These are phyloP conservation scores for Solidago caesia DNA, from an alignment of 129 eudicot species.

Conservation along the genomic window DNA sequence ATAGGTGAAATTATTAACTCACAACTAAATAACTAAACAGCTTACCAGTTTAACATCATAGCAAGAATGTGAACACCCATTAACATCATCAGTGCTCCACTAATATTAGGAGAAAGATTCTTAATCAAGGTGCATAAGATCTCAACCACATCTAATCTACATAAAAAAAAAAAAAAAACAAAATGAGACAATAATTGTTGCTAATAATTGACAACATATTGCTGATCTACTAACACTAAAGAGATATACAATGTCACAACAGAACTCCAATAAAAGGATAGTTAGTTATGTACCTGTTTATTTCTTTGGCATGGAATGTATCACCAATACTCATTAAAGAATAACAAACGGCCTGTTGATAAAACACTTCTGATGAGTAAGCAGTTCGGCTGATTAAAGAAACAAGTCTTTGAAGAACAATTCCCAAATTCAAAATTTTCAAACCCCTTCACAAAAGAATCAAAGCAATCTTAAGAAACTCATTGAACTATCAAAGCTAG, in stretches of 20 bases:
- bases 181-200: background rate
- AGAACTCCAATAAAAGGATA: conserved; percentile 24
- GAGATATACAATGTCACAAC: background rate
- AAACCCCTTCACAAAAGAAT: no score
- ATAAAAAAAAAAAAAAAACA: conserved; percentile 12
- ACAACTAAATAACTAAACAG: no score
- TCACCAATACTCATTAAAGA: conserved; percentile 55
- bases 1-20: background rate
- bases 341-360: conserved; percentile 74
- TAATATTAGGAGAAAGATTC: conserved; percentile 48
- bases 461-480: no score
- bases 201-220: conserved; percentile 7
- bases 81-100: conserved; percentile 67
- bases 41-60: conserved; percentile 75
- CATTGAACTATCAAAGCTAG: no score
- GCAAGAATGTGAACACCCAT: conserved; percentile 73
- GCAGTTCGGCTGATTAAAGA: background rate
- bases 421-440: no score
- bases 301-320: conserved; percentile 32
- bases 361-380: conserved; percentile 21
- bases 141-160: conserved; percentile 74
- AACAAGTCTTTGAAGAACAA: no score
- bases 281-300: conserved; percentile 32
- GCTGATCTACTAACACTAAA: background rate
- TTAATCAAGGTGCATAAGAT: conserved; percentile 66